Percentiles rank a stretch among this genome's conserved stretches.
Evolutionary conservation across 2,329 filamentous ascomycete species (phyloP).

Genomic region (Rachicladosporium sp.): DNA sequence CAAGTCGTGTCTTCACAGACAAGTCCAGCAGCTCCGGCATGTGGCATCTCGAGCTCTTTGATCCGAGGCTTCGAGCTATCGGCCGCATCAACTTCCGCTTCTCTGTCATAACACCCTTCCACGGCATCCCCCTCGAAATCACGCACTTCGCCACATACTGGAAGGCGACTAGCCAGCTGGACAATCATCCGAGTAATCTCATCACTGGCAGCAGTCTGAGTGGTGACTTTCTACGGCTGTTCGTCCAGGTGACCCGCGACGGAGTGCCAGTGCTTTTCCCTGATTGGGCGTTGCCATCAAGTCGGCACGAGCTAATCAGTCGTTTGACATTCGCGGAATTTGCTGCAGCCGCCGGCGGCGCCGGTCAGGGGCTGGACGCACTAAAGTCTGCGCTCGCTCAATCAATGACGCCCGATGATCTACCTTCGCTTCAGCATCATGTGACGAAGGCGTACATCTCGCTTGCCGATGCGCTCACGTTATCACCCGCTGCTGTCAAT

Average conservation of each 20-base stretch:
- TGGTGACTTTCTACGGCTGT: conserved; percentile 86
- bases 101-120: conserved; percentile 93
- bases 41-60: conserved; percentile 82
- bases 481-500: conserved; percentile 69
- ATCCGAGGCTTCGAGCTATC: conserved; percentile 80
- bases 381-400: conserved; percentile 17
- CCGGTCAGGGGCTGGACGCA: conserved; percentile 14
- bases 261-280: conserved; percentile 80
- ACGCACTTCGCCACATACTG: conserved; percentile 98
- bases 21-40: conserved; percentile 62
- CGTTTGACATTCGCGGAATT: conserved; percentile 68
- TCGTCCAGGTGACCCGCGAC: conserved; percentile 84
- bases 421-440: conserved; percentile 57
- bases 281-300: conserved; percentile 51
- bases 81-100: conserved; percentile 90
- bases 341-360: conserved; percentile 30
- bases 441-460: conserved; percentile 65
- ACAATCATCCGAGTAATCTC: conserved; percentile 71
- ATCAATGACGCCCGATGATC: conserved; percentile 24
- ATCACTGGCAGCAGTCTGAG: conserved; percentile 92
- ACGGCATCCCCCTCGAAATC: conserved; percentile 83
- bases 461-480: conserved; percentile 60
- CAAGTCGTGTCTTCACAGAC: conserved; percentile 74
- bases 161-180: conserved; percentile 92
- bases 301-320: conserved; percentile 61